These are phyloP conservation scores for Centella asiatica DNA, from an alignment of 129 eudicot species.

Conservation along the genomic window DNA sequence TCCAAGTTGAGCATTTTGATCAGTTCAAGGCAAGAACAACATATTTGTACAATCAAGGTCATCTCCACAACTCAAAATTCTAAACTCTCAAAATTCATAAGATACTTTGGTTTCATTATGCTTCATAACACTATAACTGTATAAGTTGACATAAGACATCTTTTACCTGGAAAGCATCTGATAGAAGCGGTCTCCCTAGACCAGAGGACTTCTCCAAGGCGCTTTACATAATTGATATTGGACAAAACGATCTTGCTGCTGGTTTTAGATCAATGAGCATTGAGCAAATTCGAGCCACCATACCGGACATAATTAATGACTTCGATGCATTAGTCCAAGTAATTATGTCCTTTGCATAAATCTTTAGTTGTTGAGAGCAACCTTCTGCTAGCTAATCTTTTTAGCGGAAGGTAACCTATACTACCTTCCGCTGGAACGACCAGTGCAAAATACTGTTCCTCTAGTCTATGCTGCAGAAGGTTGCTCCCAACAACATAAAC, in stretches of 20 bases:
- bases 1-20: constrained; percentile 52
- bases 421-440: too few relatives aligned
- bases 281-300: constrained; percentile 20
- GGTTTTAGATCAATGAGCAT: constrained; percentile 33
- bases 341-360: constrained; percentile 9
- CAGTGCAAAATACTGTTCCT: too few relatives aligned
- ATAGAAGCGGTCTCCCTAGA: constrained; percentile 34
- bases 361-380: too few relatives aligned
- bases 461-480: too few relatives aligned
- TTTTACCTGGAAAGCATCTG: constrained; percentile 26
- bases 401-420: too few relatives aligned
- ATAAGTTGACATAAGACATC: background rate
- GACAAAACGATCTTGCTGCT: constrained; percentile 59
- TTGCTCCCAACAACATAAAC: too few relatives aligned
- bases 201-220: constrained; percentile 54
- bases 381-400: too few relatives aligned
- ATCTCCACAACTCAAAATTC: background rate
- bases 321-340: constrained; percentile 33
- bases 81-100: background rate
- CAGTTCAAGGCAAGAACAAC: constrained; percentile 53
- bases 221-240: constrained; percentile 63
- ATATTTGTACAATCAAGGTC: constrained; percentile 52
- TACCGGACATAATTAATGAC: constrained; percentile 38
- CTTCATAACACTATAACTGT: too few relatives aligned
- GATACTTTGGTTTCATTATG: background rate